These are phyloP conservation scores for Phytophthora pisi DNA, from an alignment of 352 stramenopile species.

Conservation along the genomic window DNA sequence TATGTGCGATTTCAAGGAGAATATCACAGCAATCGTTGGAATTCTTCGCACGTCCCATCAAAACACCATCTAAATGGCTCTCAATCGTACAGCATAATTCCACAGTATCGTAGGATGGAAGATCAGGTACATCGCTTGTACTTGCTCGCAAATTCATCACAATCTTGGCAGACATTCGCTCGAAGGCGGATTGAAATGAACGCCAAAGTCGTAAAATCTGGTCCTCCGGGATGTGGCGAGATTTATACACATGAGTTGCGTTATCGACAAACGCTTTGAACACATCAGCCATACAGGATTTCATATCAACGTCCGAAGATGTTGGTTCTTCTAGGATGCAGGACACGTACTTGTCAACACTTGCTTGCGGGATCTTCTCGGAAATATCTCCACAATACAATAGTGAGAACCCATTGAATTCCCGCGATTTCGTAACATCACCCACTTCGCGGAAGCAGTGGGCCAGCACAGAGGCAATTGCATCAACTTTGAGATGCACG, in stretches of 20 bases:
- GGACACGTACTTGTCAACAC: slow-evolving; percentile 57
- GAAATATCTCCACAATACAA: slow-evolving; percentile 53
- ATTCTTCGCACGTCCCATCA: slow-evolving; percentile 25
- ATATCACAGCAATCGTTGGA: slow-evolving; percentile 1
- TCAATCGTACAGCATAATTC: slow-evolving; percentile 35
- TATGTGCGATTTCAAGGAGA: slow-evolving; percentile 32
- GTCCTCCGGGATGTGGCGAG: slow-evolving; percentile 32
- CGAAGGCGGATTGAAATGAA: slow-evolving; percentile 43
- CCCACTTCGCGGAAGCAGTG: slow-evolving; percentile 57
- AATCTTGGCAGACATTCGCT: slow-evolving; percentile 30
- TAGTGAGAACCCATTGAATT: slow-evolving; percentile 54
- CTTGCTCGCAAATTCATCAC: slow-evolving; percentile 30
- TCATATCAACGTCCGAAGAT: not conserved
- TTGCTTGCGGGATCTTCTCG: slow-evolving; percentile 28
- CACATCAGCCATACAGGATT: slow-evolving; percentile 11
- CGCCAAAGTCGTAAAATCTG: slow-evolving; percentile 35
- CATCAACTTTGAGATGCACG: slow-evolving; percentile 57
- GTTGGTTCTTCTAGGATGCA: slow-evolving; percentile 52
- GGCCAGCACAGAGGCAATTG: slow-evolving; percentile 60
- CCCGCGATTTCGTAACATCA: slow-evolving; percentile 35
- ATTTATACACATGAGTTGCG: slow-evolving; percentile 40
- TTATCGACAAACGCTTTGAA: slow-evolving; percentile 49
- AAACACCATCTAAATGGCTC: slow-evolving; percentile 26
- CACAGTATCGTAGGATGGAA: slow-evolving; percentile 13
- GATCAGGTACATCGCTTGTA: slow-evolving; percentile 1